phyloP scores from a whole-genome alignment of 345 rosid genomes.

The Lepidium sativum region DNA sequence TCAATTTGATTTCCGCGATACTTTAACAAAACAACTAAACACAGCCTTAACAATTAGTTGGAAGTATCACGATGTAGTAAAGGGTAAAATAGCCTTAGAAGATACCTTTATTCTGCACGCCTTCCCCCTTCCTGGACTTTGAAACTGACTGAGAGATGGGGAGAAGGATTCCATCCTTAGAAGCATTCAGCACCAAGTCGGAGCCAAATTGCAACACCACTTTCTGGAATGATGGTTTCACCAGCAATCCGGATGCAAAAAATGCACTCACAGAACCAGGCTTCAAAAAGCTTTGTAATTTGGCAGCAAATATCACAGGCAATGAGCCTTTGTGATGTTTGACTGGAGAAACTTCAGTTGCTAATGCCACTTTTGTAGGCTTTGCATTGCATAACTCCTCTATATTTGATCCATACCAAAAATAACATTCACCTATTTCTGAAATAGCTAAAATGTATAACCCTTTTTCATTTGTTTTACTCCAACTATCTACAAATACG shows the following conservation, averaged over 20 bases:
- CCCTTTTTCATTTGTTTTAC: conserved; percentile 39
- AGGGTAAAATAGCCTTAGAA: not conserved
- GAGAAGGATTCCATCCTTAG: conserved; percentile 69
- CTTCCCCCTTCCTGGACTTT: conserved; percentile 46
- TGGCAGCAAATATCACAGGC: conserved; percentile 67
- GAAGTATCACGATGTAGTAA: conserved; percentile 5
- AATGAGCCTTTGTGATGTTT: conserved; percentile 41
- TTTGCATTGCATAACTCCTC: conserved; percentile 51
- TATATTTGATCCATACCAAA: conserved; percentile 64
- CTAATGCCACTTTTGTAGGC: conserved; percentile 59
- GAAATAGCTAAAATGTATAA: conserved; percentile 70
- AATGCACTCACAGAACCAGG: conserved; percentile 48
- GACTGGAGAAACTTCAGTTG: conserved; percentile 36
- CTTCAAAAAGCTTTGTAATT: conserved; percentile 56
- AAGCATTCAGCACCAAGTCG: conserved; percentile 48
- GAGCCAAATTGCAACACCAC: conserved; percentile 53
- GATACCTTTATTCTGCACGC: conserved; percentile 49
- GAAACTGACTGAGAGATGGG: conserved; percentile 43
- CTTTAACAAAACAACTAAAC: not conserved
- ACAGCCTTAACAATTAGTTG: not conserved
- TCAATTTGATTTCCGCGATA: not conserved
- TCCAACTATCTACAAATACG: conserved; percentile 58
- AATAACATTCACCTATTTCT: conserved; percentile 77
- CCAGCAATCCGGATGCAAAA: conserved; percentile 66
- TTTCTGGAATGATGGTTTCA: conserved; percentile 84